Percentiles rank a stretch among this genome's conserved stretches.
These are phyloP conservation scores for Flueggea neowawraea DNA, from an alignment of 441 rosid genomes.

Conservation along the genomic window DNA sequence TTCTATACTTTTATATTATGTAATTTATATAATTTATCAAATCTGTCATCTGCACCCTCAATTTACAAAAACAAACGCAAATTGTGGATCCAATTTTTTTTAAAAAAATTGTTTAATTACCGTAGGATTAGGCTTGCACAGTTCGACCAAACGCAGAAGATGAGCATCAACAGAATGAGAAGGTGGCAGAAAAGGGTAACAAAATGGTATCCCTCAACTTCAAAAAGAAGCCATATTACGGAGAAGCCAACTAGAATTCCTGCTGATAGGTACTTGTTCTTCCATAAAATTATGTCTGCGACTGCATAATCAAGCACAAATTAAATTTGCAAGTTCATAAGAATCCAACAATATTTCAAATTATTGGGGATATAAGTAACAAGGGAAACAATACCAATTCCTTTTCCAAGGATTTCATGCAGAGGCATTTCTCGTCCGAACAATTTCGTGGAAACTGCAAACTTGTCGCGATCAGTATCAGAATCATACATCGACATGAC, in stretches of 20 bases:
- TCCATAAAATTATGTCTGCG: conserved; percentile 55
- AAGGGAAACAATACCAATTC: not conserved
- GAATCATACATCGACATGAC: no score
- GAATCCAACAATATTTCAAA: not conserved
- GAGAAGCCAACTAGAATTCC: conserved; percentile 36
- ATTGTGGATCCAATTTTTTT: no score
- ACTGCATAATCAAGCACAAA: conserved; percentile 26
- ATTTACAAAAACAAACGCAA: no score
- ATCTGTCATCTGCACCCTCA: no score
- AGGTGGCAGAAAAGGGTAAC: conserved; percentile 46
- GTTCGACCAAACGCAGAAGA: conserved; percentile 46
- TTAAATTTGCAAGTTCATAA: no score
- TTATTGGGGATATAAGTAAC: conserved; percentile 13
- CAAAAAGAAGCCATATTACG: conserved; percentile 48
- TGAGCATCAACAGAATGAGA: conserved; percentile 26
- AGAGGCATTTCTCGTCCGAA: no score
- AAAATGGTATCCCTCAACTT: conserved; percentile 50
- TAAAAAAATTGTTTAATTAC: conserved; percentile 15
- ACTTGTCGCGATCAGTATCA: no score
- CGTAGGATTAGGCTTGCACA: conserved; percentile 29
- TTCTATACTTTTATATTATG: no score
- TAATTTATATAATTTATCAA: no score
- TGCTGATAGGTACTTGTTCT: conserved; percentile 41
- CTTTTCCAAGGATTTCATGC: conserved; percentile 1
- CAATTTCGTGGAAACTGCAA: no score